phyloP scores from a whole-genome alignment of 805 yeast genomes.

The Saturnispora serradocipensis region DNA sequence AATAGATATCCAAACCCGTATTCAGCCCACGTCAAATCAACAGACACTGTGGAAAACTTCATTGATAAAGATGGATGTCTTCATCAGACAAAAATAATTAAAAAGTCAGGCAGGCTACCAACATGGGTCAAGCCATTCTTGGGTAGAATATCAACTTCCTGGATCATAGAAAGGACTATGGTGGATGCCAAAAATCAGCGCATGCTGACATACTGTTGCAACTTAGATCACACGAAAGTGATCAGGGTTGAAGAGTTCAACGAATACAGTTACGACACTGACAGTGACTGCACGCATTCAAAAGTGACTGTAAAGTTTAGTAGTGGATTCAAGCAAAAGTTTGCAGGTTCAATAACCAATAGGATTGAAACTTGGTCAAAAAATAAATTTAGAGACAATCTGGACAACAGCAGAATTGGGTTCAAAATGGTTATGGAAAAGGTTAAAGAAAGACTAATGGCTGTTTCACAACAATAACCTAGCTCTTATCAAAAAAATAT shows the following conservation, averaged over 20 bases:
- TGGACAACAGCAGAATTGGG: constrained; percentile 59
- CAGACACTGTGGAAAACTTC: constrained; percentile 59
- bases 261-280: constrained; percentile 34
- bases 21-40: constrained; percentile 75
- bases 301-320: constrained; percentile 52
- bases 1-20: constrained; percentile 72
- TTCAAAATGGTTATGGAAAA: constrained; percentile 66
- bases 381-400: constrained; percentile 56
- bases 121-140: constrained; percentile 67
- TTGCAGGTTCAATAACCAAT: constrained; percentile 49
- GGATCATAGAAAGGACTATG: constrained; percentile 73
- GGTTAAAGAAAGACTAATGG: constrained; percentile 18
- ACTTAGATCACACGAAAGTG: constrained; percentile 73
- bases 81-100: constrained; percentile 62
- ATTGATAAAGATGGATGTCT: constrained; percentile 58
- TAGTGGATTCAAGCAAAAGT: constrained; percentile 44
- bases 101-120: constrained; percentile 76
- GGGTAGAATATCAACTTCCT: constrained; percentile 59
- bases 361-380: constrained; percentile 80
- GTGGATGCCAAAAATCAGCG: constrained; percentile 52
- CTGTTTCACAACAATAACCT: not conserved
- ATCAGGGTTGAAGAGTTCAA: constrained; percentile 74
- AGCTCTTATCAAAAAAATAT: not conserved
- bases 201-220: constrained; percentile 66
- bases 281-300: constrained; percentile 33